Evolutionary conservation across 1,284 basidiomycete genomes (phyloP), one percentile per base, ranked within the genome.

Genomic region (Ustilago tritici): DNA sequence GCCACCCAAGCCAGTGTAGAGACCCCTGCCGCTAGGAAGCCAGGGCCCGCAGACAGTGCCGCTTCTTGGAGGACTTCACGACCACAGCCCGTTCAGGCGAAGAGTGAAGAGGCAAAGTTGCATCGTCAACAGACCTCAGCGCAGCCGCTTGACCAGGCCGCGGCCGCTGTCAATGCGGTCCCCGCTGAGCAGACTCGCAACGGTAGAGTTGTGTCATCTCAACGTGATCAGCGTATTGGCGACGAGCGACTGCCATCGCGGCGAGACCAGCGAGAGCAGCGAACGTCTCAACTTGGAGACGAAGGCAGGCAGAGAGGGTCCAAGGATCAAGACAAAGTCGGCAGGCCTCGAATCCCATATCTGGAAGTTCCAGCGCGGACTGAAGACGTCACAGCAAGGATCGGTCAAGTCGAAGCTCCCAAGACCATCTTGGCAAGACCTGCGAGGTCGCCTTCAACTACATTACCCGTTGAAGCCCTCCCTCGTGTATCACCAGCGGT

Each of bases 21-120:
- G 12, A 35, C 47, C 15, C 34, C 47, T 4, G 11, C 56, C 8
- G 46, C 35, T 35, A 64, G 76, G 31, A 68, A 74, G 50, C 19
- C 64, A 23, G 70, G 70, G 28, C 65, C 64, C 10, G 78, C 78
- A 31, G 78, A 79, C 57, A 72, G 57, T 28, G 74, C 65, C 11
- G 57, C 59, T 17, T 71, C 74, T 4, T 76, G 74, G 74, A 65
- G 74, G 56, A 71, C 64, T 19, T 55, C 68, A 46, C 68, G 65
- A 11, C 53, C 53, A 12, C 61, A 62, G 23, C 17, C n/a, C 23
- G 35, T 12, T 11, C 31, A 56, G 19, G 38, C 19, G 14, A 43
- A 72, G 1, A 38, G 15, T 7, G 40, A 36, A 12, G 31, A 54
- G 2, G 19, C 60, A 7, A 63, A 40, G 35, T 19, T 34, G 15